Conservation (phyloP, 2,329 filamentous ascomycete species). For the Ophiosphaerella herpotricha region DNA sequence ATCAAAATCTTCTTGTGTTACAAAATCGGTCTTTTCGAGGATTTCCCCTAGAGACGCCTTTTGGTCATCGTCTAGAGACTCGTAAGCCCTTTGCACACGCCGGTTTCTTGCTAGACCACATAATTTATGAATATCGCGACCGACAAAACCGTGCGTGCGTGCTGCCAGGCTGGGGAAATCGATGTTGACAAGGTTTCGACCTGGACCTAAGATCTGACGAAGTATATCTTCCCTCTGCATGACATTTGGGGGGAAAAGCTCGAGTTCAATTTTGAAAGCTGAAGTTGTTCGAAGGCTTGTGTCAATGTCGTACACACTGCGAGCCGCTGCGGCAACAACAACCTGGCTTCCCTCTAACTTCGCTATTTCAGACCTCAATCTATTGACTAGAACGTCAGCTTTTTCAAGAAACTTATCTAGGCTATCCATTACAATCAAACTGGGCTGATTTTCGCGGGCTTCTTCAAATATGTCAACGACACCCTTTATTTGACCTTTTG, state of each 20-base stretch:
- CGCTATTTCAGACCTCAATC: slow-evolving; percentile 50
- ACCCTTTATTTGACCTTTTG: slow-evolving; percentile 55
- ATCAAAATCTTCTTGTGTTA: slow-evolving; percentile 60
- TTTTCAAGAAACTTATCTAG: slow-evolving; percentile 65
- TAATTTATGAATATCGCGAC: slow-evolving; percentile 73
- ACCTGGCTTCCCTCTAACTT: slow-evolving; percentile 61
- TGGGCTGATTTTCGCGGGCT: slow-evolving; percentile 71
- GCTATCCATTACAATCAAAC: slow-evolving; percentile 78
- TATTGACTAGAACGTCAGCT: slow-evolving; percentile 31
- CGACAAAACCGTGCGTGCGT: slow-evolving; percentile 85
- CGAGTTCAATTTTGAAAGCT: slow-evolving; percentile 70
- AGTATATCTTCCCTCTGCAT: slow-evolving; percentile 75
- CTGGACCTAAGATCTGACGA: slow-evolving; percentile 48
- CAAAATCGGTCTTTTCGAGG: slow-evolving; percentile 23
- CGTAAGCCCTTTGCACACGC: slow-evolving; percentile 23
- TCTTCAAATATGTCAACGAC: slow-evolving; percentile 72
- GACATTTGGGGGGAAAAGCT: slow-evolving; percentile 77
- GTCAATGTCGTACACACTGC: slow-evolving; percentile 74
- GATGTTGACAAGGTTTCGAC: slow-evolving; percentile 58
- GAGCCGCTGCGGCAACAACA: slow-evolving; percentile 75
- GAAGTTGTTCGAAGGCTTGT: slow-evolving; percentile 66
- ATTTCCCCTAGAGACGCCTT: slow-evolving; percentile 26
- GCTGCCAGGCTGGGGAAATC: slow-evolving; percentile 63
- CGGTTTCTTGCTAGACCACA: slow-evolving; percentile 58
- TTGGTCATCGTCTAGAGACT: slow-evolving; percentile 23